These are phyloP conservation scores for Mycosarcoma mackinlayi DNA, from an alignment of 1,284 basidiomycete species.

Conservation along the genomic window DNA sequence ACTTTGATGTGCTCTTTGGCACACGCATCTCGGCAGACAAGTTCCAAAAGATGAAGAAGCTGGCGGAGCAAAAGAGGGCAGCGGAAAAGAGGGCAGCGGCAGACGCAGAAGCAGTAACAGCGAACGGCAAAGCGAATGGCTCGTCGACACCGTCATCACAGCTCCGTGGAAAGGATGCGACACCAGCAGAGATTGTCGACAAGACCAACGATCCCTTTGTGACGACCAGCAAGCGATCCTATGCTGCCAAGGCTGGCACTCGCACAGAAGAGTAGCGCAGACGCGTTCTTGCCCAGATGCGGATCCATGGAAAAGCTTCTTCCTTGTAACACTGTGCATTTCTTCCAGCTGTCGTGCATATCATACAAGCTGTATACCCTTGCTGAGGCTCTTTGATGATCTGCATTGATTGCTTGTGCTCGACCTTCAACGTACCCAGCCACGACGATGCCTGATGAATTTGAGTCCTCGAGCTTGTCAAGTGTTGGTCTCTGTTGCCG, in stretches of 20 bases:
- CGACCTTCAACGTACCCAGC: too few relatives aligned
- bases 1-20: slow-evolving; percentile 74
- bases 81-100: slow-evolving; percentile 13
- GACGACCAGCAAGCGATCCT: slow-evolving; percentile 31
- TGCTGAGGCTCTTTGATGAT: too few relatives aligned
- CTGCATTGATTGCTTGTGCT: too few relatives aligned
- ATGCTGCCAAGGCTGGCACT: slow-evolving; percentile 47
- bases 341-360: too few relatives aligned
- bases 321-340: not conserved
- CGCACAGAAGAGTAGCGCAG: slow-evolving; percentile 10
- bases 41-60: slow-evolving; percentile 60
- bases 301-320: too few relatives aligned
- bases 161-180: slow-evolving; percentile 21
- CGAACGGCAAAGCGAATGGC: not conserved
- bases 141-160: not conserved
- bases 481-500: not conserved
- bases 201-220: slow-evolving; percentile 39
- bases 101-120: too few relatives aligned
- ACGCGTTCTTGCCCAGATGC: too few relatives aligned
- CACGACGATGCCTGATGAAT: too few relatives aligned
- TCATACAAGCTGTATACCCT: not conserved
- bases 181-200: slow-evolving; percentile 31
- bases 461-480: too few relatives aligned
- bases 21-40: slow-evolving; percentile 76
- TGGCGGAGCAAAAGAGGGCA: slow-evolving; percentile 30